Conservation (phyloP, 345 rosid species). For the Brassica juncea region DNA sequence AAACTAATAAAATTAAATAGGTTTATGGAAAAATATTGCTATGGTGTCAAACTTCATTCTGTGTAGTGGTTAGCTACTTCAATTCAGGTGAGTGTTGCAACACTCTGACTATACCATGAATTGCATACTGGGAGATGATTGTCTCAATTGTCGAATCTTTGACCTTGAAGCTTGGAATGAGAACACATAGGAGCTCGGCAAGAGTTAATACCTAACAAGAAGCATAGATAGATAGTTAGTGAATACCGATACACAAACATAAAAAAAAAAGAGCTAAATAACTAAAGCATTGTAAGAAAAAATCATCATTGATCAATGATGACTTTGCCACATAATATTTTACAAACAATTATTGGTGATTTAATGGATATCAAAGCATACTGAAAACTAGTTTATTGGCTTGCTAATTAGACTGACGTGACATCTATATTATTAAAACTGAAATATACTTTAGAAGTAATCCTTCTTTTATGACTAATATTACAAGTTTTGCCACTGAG, state of each 20-base stretch:
- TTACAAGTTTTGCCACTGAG: too few relatives aligned
- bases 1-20: not conserved
- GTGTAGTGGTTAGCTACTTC: not conserved
- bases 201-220: constrained; percentile 16
- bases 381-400: not conserved
- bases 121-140: not conserved
- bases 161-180: constrained; percentile 1
- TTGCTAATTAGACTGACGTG: not conserved
- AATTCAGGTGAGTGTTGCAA: not conserved
- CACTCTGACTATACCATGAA: not conserved
- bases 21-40: not conserved
- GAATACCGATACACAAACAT: not conserved
- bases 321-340: too few relatives aligned
- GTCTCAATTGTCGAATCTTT: constrained; percentile 14
- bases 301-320: not conserved
- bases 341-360: not conserved
- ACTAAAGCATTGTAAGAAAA: not conserved
- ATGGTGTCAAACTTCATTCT: not conserved
- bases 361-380: not conserved
- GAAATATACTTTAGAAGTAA: too few relatives aligned
- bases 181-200: not conserved
- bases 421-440: not conserved
- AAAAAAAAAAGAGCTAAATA: not conserved
- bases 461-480: too few relatives aligned
- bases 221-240: not conserved